Evolutionary conservation across 2,329 filamentous ascomycete species (phyloP).

Genomic region (Sporothrix variecibatus): DNA sequence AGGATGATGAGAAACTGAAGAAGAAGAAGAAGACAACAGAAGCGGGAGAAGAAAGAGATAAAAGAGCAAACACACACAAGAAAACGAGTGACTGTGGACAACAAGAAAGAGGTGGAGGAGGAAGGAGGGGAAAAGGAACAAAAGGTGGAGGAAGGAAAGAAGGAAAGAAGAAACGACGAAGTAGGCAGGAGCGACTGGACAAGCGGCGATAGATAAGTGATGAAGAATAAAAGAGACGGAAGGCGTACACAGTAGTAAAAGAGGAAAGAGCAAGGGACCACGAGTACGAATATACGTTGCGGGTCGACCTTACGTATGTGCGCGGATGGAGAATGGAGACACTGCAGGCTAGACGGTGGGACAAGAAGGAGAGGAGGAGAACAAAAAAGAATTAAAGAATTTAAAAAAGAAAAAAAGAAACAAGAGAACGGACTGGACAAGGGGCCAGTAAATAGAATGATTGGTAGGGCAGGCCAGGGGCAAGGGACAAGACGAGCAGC

Average conservation of each 20-base stretch:
- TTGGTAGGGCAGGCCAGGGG: background rate
- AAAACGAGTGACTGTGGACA: background rate
- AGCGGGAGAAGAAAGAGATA: background rate
- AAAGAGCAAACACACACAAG: background rate
- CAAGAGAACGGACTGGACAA: background rate
- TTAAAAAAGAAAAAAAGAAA: background rate
- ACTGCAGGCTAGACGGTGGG: slow-evolving; percentile 2
- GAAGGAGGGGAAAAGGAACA: background rate
- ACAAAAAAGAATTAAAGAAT: background rate
- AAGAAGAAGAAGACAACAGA: background rate
- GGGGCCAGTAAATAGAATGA: background rate
- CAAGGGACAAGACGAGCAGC: background rate
- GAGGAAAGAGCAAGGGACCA: slow-evolving; percentile 7
- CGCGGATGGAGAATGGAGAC: background rate
- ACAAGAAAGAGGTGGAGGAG: background rate
- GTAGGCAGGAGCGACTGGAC: background rate
- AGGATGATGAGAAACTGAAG: background rate
- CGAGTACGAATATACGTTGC: slow-evolving; percentile 6
- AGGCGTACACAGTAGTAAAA: background rate
- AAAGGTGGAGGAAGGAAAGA: background rate
- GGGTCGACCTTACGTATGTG: slow-evolving; percentile 19
- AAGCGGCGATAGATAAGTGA: slow-evolving; percentile 18
- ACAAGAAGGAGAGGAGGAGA: background rate
- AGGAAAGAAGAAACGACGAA: background rate
- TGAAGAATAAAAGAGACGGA: slow-evolving; percentile 4